A percentile compares a stretch with the other conserved stretches of the same genome.
Conservation (phyloP, 306 rosid species). For the Malus fusca region DNA sequence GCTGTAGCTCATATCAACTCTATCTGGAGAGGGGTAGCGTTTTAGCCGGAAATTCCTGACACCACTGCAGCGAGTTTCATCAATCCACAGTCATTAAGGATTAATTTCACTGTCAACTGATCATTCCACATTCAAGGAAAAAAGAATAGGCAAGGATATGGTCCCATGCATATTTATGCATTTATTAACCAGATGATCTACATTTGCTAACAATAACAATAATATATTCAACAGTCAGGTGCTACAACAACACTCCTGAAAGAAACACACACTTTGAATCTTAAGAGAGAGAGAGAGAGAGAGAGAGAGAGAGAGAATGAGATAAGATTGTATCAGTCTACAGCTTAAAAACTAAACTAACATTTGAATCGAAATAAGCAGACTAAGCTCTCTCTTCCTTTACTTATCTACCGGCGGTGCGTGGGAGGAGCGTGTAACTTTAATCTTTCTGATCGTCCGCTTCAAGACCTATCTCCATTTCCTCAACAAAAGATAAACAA, state of each 20-base stretch:
- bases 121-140: constrained; percentile 37
- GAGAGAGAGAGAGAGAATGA: background rate
- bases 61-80: background rate
- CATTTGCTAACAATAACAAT: constrained; percentile 57
- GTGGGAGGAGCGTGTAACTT: constrained; percentile 24
- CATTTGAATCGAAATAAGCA: constrained; percentile 48
- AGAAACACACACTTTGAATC: constrained; percentile 30
- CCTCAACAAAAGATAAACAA: constrained; percentile 24
- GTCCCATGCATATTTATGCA: constrained; percentile 57
- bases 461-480: constrained; percentile 20
- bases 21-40: no score
- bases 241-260: constrained; percentile 54
- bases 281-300: constrained; percentile 9
- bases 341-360: constrained; percentile 51
- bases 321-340: constrained; percentile 19
- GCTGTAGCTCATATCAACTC: no score
- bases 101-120: constrained; percentile 14
- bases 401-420: constrained; percentile 31
- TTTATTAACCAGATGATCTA: constrained; percentile 50
- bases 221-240: constrained; percentile 63
- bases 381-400: constrained; percentile 25
- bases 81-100: background rate
- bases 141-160: constrained; percentile 14
- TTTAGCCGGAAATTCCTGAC: background rate
- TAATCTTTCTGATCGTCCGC: constrained; percentile 26